Evolutionary conservation across 2,329 filamentous ascomycete species (phyloP).

Genomic region (Penicillium occitanis): DNA sequence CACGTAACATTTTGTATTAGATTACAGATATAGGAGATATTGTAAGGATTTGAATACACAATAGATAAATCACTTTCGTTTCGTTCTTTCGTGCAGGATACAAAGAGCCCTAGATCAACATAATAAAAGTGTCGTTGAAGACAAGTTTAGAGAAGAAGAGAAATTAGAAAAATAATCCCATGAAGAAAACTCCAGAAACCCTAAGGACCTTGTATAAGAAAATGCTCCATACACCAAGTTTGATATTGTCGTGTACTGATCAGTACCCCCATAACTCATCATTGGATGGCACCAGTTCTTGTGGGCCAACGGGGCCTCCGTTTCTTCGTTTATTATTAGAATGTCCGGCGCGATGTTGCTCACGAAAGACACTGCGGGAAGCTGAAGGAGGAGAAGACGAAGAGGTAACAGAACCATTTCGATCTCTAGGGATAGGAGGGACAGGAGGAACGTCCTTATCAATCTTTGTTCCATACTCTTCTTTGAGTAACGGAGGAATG

Average conservation of each 20-base stretch:
- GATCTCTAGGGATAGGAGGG: constrained; percentile 1
- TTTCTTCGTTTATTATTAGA: constrained; percentile 12
- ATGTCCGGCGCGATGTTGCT: neutral
- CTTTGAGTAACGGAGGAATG: constrained; percentile 23
- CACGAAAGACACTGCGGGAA: constrained; percentile 13
- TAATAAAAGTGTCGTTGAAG: neutral
- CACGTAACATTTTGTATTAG: neutral
- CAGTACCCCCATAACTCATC: constrained; percentile 41
- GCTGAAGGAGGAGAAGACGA: constrained; percentile 13
- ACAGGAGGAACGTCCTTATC: constrained; percentile 2
- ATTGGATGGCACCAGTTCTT: constrained; percentile 40
- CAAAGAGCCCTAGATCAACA: neutral
- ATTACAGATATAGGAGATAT: neutral
- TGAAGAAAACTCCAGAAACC: neutral
- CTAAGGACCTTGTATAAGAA: neutral
- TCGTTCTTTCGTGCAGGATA: neutral
- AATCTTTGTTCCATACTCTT: neutral
- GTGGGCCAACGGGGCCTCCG: constrained; percentile 18
- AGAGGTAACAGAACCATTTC: neutral
- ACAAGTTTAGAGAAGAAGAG: neutral
- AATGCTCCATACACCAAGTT: neutral
- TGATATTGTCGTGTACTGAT: neutral
- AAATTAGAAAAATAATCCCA: neutral
- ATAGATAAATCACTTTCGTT: neutral
- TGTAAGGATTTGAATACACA: neutral